Base-by-base conservation (phyloP, 176 grass and related monocot species). In the Oryza australiensis region DNA sequence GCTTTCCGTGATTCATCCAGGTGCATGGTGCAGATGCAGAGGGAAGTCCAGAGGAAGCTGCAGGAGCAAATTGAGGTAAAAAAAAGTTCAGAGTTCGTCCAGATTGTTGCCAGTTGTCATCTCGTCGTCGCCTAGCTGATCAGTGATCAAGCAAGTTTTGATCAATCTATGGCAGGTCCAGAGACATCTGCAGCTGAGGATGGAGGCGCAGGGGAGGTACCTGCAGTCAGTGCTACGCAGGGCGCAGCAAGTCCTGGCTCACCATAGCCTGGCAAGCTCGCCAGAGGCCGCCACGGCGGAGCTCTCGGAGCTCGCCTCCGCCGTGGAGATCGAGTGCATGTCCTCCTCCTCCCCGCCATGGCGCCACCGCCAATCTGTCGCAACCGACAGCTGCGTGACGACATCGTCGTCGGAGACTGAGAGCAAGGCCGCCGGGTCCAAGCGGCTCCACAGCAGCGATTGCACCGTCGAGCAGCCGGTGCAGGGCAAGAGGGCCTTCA, bases 141-240 rank as follows among this genome's bases (percentile, higher is more conserved):
- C 53, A 73, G 72, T 62, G 40, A 80, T 48, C 74, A 16, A 49
- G 22, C 83, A 10, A 38, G 24, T 16, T 60, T 77, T 40, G 33
- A 30, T 57, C 34, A 8, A 42, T 83, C 40, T 34, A 23, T 35
- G 75, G 27, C 63, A 98, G 95, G 95, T 98, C 10, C 90, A 98
- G 87, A 90, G 67, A n/a, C 95, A 94, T 57, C 86, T 98, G 86
- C 95, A 98, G 77, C 79, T 91, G 64, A 90, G 95, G 62, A 94
- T 98, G 32, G 95, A 98, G 86, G 92, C 95, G n/a, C 95, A 98
- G 64, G 92, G 90, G 30, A 90, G 90, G 88, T 98, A 98, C 78
- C 83, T 98, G 75, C 88, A 98, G 63, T 89, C 90, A 13, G 89
- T 98, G 68, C 72, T 98, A 26, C 91, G 43, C 70, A 89, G 86